Conservation (phyloP, 2,329 filamentous ascomycete species). For the Triangularia setosa region DNA sequence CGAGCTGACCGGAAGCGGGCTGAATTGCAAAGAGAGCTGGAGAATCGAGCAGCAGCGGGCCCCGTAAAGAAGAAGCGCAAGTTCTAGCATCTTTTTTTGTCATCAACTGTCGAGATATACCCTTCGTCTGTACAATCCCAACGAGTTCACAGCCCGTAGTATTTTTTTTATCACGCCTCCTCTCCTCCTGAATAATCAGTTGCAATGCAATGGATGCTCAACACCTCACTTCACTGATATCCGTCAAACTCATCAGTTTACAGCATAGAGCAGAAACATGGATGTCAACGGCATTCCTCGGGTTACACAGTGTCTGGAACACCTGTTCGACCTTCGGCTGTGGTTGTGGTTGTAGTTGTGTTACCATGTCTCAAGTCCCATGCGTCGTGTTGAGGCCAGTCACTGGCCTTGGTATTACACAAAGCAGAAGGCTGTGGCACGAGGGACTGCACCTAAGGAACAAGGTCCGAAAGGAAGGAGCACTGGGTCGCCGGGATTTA, state of each 20-base stretch:
- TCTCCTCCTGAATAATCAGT: not conserved
- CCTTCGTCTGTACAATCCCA: not conserved
- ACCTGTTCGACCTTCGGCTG: not conserved
- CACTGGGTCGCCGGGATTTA: not conserved
- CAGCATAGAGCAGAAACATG: not conserved
- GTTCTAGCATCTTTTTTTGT: conserved; percentile 37
- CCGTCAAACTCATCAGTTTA: not conserved
- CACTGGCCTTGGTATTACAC: not conserved
- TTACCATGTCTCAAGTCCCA: conserved; percentile 12
- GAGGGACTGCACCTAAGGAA: not conserved
- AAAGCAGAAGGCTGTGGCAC: not conserved
- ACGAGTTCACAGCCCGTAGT: not conserved
- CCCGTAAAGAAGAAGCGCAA: conserved; percentile 55
- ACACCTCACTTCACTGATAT: not conserved
- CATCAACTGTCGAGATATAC: not conserved
- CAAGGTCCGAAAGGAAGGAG: not conserved
- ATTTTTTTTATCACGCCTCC: not conserved
- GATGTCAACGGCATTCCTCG: not conserved
- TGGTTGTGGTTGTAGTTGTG: not conserved
- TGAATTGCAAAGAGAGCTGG: conserved; percentile 49
- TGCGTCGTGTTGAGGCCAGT: conserved; percentile 5
- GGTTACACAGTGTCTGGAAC: not conserved
- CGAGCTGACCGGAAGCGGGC: conserved; percentile 47
- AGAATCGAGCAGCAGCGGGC: conserved; percentile 45
- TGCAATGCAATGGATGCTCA: not conserved